Base-by-base conservation (phyloP, 2,329 filamentous ascomycete genomes). In the Colletotrichum sidae region DNA sequence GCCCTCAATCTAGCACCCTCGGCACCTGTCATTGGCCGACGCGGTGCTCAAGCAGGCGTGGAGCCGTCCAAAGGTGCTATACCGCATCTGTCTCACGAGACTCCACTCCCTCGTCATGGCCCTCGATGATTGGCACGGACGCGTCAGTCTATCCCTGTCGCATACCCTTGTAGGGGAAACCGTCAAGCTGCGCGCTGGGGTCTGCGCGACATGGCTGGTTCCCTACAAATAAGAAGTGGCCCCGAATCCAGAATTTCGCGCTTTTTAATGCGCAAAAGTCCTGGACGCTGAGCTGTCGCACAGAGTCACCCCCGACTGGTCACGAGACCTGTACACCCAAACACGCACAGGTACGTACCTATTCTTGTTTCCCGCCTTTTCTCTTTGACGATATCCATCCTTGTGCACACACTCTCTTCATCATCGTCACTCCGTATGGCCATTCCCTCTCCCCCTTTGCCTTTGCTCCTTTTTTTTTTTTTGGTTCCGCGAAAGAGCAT, bases 211-310 rank as follows among this genome's bases (percentile, higher is more conserved):
- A 60, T 65, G 64, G 55, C 60, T 49, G 74, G 75, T 72, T 77
- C 73, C 73, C 74, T 79, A 80, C 78, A 80, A 80, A 80, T 79
- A 79, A 77, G 74, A 78, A 75, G 75, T 72, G 72, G 74, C 76
- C 77, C 77, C 77, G 72, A 76, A 73, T 71, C 74, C 73, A 73
- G 70, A 75, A 74, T 72, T 75, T 77, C 73, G 76, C 74, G 76
- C 50, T 45, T 68, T 60, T 63, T 65, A 38, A 60, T 65, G 54
- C 60, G 45, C 38, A 55, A 67, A 67, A 67, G 64, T 67, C 64
- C 64, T 66, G 56, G 57, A 56, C 45, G 56, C 55, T 54, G 54
- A 60, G 60, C 64, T 67, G 67, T 65, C 67, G 41, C 55, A 56
- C 8, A 8, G 33, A 50, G 61, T 69, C 68, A 69, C 59, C 68